A percentile compares a stretch with the other conserved stretches of the same genome.
phyloP scores from a whole-genome alignment of 164 flowering plant species.

The Paratinospora sagittata region DNA sequence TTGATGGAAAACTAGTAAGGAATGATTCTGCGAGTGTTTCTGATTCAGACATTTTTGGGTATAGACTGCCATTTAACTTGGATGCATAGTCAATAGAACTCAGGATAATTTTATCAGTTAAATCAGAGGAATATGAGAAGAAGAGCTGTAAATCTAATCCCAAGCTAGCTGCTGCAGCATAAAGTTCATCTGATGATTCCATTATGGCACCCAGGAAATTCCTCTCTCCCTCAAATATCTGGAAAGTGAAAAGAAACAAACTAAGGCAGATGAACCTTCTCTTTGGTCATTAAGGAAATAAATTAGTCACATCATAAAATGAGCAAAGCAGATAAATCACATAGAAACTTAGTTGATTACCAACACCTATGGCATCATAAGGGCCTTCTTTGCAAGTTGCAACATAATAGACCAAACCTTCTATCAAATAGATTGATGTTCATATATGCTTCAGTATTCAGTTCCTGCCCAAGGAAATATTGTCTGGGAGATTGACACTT shows the following conservation, averaged over 20 bases:
- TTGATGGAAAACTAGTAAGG: constrained; percentile 77
- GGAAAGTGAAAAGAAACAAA: constrained; percentile 9
- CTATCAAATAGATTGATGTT: background rate
- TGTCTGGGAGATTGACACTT: background rate
- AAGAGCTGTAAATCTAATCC: constrained; percentile 78
- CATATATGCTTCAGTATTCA: background rate
- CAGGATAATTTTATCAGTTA: constrained; percentile 76
- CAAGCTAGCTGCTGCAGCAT: constrained; percentile 87
- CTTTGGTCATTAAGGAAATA: background rate
- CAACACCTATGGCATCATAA: too few relatives aligned
- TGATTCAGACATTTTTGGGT: constrained; percentile 73
- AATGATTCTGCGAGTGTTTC: constrained; percentile 90
- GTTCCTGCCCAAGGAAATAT: background rate
- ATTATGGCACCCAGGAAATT: constrained; percentile 55
- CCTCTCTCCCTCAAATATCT: constrained; percentile 89
- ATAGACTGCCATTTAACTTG: constrained; percentile 33
- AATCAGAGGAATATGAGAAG: constrained; percentile 62
- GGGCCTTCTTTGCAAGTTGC: too few relatives aligned
- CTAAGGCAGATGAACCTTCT: background rate
- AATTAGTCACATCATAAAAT: background rate
- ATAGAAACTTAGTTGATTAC: background rate
- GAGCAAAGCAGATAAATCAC: background rate
- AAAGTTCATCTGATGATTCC: constrained; percentile 90
- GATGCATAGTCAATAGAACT: constrained; percentile 44
- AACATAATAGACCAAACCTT: too few relatives aligned